A percentile compares a stretch with the other conserved stretches of the same genome.
Conservation (phyloP, 352 stramenopile genomes). For the Globisporangium iwayamae region DNA sequence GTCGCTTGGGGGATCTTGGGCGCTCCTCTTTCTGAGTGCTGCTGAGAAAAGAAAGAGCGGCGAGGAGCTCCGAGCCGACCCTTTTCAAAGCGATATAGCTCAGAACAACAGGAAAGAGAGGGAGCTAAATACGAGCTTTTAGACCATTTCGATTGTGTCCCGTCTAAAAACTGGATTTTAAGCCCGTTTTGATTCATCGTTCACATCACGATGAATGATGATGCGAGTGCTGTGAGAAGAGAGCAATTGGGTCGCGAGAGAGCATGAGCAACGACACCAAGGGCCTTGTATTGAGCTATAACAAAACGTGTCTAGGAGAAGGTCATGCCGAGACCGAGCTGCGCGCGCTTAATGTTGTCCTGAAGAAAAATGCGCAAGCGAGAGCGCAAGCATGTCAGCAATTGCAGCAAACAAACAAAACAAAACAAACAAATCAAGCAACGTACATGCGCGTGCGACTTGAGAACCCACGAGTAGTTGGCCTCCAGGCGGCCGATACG, state of each 20-base stretch:
- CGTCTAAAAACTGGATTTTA: no score
- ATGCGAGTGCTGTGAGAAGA: neutral
- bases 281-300: neutral
- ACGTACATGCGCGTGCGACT: slow-evolving; percentile 73
- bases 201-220: no score
- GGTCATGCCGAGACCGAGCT: slow-evolving; percentile 81
- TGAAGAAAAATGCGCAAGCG: slow-evolving; percentile 21
- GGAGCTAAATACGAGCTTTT: neutral
- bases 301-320: slow-evolving; percentile 56
- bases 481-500: slow-evolving; percentile 86
- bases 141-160: neutral
- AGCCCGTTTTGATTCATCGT: neutral
- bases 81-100: neutral
- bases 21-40: slow-evolving; percentile 3
- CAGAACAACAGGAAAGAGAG: neutral
- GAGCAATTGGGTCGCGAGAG: neutral
- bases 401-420: neutral
- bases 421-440: no score
- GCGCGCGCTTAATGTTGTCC: slow-evolving; percentile 85
- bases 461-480: slow-evolving; percentile 91
- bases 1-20: slow-evolving; percentile 5
- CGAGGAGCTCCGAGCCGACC: neutral
- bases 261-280: neutral
- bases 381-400: neutral
- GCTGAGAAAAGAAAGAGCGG: slow-evolving; percentile 11